Evolutionary conservation across 192 early-diverging fungal species (phyloP).

Genomic region (Backusella tuberculispora): DNA sequence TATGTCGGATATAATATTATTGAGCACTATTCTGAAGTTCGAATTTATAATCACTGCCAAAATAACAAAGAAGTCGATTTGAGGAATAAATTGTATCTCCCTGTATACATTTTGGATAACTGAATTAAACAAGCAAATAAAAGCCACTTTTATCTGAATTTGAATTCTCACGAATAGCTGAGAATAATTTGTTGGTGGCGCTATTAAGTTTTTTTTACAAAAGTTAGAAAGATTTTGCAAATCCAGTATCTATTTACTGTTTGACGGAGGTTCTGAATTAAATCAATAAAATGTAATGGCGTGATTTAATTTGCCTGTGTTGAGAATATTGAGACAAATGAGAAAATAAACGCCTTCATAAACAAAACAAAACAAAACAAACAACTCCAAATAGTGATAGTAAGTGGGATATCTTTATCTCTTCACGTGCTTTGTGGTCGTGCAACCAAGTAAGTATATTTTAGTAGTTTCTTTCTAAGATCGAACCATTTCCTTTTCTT

Average conservation of each 20-base stretch:
- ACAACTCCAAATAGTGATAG: background rate
- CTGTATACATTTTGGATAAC: no score
- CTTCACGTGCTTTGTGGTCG: conserved; percentile 14
- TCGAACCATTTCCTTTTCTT: conserved; percentile 1
- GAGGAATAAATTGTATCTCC: no score
- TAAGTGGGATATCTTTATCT: background rate
- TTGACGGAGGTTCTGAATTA: conserved; percentile 6
- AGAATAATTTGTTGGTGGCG: no score
- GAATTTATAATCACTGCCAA: no score
- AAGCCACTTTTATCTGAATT: no score
- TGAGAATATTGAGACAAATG: background rate
- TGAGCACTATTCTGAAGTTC: no score
- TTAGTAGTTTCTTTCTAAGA: background rate
- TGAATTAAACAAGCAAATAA: no score
- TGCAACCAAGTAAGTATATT: conserved; percentile 15
- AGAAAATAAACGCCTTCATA: background rate
- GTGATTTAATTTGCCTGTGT: background rate
- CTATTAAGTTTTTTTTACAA: no score
- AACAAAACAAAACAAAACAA: conserved; percentile 12
- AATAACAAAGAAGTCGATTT: no score
- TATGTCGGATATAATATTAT: no score
- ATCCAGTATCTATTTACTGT: background rate
- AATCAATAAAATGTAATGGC: background rate
- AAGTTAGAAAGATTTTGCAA: background rate
- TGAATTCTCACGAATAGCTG: no score